A percentile compares a stretch with the other conserved stretches of the same genome.
These are phyloP conservation scores for Eimeria falciformis DNA, from an alignment of 169 alveolate genomes.

Conservation along the genomic window DNA sequence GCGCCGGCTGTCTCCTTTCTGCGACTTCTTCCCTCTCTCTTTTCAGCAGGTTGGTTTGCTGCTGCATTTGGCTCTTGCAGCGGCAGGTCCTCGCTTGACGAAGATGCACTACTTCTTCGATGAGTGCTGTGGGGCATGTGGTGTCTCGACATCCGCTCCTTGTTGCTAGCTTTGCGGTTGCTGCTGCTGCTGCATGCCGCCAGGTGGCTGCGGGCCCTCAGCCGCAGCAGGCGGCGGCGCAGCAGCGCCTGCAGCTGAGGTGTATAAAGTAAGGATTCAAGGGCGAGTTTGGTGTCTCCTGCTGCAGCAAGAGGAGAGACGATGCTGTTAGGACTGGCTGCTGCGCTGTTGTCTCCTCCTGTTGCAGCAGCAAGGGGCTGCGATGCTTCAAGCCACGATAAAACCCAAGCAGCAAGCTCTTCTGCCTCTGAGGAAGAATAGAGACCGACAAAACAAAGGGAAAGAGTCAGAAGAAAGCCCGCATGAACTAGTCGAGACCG, in stretches of 20 bases:
- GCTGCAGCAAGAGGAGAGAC: conserved; percentile 1
- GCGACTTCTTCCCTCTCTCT: neutral
- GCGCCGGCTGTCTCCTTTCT: neutral
- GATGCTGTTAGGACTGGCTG: too few relatives aligned
- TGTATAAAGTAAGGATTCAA: conserved; percentile 25
- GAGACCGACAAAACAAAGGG: too few relatives aligned
- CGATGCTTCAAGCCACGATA: conserved; percentile 24
- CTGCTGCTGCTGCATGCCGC: neutral
- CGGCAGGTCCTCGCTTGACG: neutral
- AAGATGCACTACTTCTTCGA: neutral
- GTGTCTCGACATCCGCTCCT: neutral
- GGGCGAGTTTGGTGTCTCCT: neutral
- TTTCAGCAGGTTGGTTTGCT: neutral
- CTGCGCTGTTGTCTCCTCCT: too few relatives aligned
- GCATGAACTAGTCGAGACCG: too few relatives aligned
- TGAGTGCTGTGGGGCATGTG: neutral
- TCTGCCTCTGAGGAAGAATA: conserved; percentile 47
- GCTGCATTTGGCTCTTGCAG: neutral
- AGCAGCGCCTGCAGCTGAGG: conserved; percentile 27
- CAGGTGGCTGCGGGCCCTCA: conserved; percentile 58
- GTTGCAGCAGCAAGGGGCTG: neutral
- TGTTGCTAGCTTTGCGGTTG: neutral
- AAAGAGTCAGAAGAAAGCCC: too few relatives aligned
- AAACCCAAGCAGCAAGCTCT: conserved; percentile 53
- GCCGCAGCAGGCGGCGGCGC: conserved; percentile 62